phyloP scores from a whole-genome alignment of 2,329 filamentous ascomycete genomes.

The Eutypella sp. region DNA sequence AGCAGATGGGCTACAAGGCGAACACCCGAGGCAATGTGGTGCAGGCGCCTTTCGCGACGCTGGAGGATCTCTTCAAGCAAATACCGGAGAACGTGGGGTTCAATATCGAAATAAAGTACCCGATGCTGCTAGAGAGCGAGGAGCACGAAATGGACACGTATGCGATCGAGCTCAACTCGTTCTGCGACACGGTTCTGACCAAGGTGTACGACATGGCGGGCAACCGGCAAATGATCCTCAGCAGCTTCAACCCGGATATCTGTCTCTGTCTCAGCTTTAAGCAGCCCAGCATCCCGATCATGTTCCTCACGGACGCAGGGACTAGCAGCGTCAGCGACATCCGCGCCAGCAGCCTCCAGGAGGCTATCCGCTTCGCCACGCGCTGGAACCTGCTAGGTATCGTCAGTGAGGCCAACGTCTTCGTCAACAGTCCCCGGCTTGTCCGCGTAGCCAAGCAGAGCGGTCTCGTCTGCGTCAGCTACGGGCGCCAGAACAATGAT shows the following conservation, averaged over 20 bases:
- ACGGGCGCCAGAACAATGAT: conserved; percentile 88
- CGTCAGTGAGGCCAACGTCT: conserved; percentile 79
- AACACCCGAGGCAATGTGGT: conserved; percentile 94
- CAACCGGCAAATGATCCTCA: conserved; percentile 91
- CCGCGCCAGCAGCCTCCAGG: conserved; percentile 83
- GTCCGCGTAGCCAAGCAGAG: conserved; percentile 92
- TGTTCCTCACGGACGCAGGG: conserved; percentile 91
- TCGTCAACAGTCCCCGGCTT: conserved; percentile 82
- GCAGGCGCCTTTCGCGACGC: conserved; percentile 89
- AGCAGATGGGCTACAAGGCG: conserved; percentile 90
- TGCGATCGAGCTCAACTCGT: conserved; percentile 91
- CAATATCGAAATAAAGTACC: conserved; percentile 99
- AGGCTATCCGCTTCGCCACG: conserved; percentile 89
- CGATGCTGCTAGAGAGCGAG: conserved; percentile 93
- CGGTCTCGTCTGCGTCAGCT: conserved; percentile 90
- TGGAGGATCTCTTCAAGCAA: conserved; percentile 87
- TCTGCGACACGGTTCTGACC: conserved; percentile 85
- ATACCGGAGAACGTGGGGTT: conserved; percentile 82
- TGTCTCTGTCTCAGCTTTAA: conserved; percentile 94
- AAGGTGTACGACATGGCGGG: conserved; percentile 85
- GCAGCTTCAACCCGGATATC: conserved; percentile 95
- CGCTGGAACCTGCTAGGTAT: conserved; percentile 94
- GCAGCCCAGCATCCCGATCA: conserved; percentile 90
- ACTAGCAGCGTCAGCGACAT: conserved; percentile 80
- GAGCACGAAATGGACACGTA: conserved; percentile 97